Percentiles rank a stretch among this genome's conserved stretches.
Evolutionary conservation across 2,329 filamentous ascomycete genomes (phyloP).

Genomic region (Aureobasidium melanogenum): DNA sequence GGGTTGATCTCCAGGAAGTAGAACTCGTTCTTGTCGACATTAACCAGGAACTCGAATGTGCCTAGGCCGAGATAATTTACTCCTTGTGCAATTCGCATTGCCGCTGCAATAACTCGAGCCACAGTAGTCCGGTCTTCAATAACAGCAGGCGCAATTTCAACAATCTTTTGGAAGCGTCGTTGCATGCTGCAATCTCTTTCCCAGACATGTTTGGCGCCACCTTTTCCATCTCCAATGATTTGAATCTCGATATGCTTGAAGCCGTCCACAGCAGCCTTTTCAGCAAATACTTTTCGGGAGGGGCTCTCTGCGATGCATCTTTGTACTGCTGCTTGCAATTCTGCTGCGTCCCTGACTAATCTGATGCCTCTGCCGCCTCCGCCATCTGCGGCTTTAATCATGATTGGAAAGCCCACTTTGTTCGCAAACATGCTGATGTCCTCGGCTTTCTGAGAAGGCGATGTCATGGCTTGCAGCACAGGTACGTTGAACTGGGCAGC

Average conservation of each 20-base stretch:
- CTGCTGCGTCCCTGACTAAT: conserved; percentile 36
- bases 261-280: conserved; percentile 54
- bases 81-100: conserved; percentile 41
- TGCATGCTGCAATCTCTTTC: conserved; percentile 55
- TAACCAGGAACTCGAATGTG: conserved; percentile 57
- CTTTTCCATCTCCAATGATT: conserved; percentile 48
- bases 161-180: conserved; percentile 51
- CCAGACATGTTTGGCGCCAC: conserved; percentile 47
- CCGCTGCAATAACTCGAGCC: conserved; percentile 43
- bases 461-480: conserved; percentile 4
- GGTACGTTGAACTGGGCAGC: conserved; percentile 36
- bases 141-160: conserved; percentile 50
- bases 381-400: conserved; percentile 58
- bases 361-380: conserved; percentile 54
- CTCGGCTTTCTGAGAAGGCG: conserved; percentile 17
- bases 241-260: conserved; percentile 56
- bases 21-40: conserved; percentile 39
- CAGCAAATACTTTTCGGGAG: conserved; percentile 48
- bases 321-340: conserved; percentile 36
- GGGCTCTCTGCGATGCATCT: conserved; percentile 51
- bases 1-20: conserved; percentile 56
- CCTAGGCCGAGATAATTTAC: conserved; percentile 50
- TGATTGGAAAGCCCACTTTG: conserved; percentile 44
- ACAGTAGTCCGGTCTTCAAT: conserved; percentile 39
- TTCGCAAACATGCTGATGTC: conserved; percentile 50